Conservation (phyloP, 2,329 filamentous ascomycete genomes). For the Curvularia hawaiiensis region DNA sequence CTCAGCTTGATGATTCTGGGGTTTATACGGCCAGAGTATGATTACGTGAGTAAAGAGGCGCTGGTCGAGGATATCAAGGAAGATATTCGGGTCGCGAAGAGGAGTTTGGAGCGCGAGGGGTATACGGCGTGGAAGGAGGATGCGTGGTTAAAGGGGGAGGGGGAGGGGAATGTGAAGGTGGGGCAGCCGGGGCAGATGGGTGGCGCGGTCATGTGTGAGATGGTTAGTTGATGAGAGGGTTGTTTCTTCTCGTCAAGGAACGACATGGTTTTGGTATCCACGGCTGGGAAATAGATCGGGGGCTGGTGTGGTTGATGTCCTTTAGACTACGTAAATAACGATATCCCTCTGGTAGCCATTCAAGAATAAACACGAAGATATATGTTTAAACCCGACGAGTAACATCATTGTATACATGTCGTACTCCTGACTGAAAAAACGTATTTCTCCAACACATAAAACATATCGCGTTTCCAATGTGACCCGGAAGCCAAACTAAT, state of each 20-base stretch:
- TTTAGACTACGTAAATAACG: not conserved
- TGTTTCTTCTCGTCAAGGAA: no score
- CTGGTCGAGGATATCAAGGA: slow-evolving; percentile 86
- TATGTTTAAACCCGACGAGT: not conserved
- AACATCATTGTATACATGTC: no score
- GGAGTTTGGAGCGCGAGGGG: slow-evolving; percentile 69
- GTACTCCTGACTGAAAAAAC: no score
- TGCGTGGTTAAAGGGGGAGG: slow-evolving; percentile 40
- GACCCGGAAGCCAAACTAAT: not conserved
- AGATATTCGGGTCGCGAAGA: slow-evolving; percentile 82
- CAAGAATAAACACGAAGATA: not conserved
- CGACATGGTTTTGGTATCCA: no score
- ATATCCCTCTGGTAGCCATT: not conserved
- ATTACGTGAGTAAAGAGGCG: slow-evolving; percentile 84
- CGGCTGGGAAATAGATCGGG: not conserved
- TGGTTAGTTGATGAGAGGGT: slow-evolving; percentile 22
- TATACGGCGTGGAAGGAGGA: slow-evolving; percentile 63
- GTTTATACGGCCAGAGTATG: slow-evolving; percentile 86
- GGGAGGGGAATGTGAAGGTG: slow-evolving; percentile 4
- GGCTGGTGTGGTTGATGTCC: not conserved
- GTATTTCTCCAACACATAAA: not conserved
- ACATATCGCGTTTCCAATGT: not conserved
- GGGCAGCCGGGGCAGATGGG: slow-evolving; percentile 16
- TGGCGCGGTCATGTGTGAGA: slow-evolving; percentile 15
- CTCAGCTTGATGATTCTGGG: slow-evolving; percentile 83